A percentile compares a stretch with the other conserved stretches of the same genome.
phyloP scores from a whole-genome alignment of 2,329 filamentous ascomycete species.

The Leptodontidium sp. region DNA sequence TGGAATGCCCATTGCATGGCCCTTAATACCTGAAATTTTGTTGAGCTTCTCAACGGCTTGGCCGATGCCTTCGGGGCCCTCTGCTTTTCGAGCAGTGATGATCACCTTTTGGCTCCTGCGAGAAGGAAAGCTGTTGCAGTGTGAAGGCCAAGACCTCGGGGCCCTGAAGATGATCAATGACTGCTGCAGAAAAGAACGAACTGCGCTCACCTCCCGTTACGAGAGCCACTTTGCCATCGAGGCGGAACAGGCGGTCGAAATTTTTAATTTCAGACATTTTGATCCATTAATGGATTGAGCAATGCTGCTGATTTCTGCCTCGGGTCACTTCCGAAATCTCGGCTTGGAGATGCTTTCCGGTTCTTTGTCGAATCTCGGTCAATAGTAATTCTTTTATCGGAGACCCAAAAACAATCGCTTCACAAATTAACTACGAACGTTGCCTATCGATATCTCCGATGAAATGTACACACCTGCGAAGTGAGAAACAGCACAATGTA shows the following conservation, averaged over 20 bases:
- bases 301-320: too few relatives aligned
- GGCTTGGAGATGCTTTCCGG: too few relatives aligned
- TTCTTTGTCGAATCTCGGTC: too few relatives aligned
- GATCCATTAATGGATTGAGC: background rate
- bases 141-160: constrained; percentile 67
- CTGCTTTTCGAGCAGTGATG: constrained; percentile 75
- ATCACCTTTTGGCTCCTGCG: constrained; percentile 76
- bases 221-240: constrained; percentile 42
- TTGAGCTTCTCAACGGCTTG: constrained; percentile 65
- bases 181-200: too few relatives aligned
- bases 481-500: too few relatives aligned
- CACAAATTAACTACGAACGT: too few relatives aligned
- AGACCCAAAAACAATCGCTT: too few relatives aligned
- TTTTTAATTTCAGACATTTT: constrained; percentile 36
- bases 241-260: constrained; percentile 37
- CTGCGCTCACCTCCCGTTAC: constrained; percentile 42
- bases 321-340: too few relatives aligned
- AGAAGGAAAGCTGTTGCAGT: constrained; percentile 72
- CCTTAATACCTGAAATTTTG: constrained; percentile 63
- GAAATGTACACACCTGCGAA: too few relatives aligned
- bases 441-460: too few relatives aligned
- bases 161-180: constrained; percentile 42
- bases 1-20: constrained; percentile 68
- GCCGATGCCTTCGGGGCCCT: constrained; percentile 61
- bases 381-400: too few relatives aligned